phyloP scores from a whole-genome alignment of 2,329 filamentous ascomycete genomes.

The Microsporum ferrugineum region DNA sequence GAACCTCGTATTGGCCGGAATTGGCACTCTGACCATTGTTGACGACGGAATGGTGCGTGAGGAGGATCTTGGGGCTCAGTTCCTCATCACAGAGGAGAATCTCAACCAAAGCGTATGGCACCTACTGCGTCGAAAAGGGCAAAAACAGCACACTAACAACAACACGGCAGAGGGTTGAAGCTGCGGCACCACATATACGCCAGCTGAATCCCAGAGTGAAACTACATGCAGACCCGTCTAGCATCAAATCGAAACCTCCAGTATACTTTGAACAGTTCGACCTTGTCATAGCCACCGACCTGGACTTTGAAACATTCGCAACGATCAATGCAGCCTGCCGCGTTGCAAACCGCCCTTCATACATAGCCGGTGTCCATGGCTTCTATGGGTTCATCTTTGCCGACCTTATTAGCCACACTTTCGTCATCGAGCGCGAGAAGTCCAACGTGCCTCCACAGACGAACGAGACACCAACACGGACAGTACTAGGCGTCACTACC shows the following conservation, averaged over 20 bases:
- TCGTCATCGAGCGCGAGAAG: conserved; percentile 72
- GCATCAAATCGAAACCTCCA: conserved; percentile 55
- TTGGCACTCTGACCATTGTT: conserved; percentile 78
- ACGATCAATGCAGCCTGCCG: conserved; percentile 80
- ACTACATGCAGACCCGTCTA: conserved; percentile 57
- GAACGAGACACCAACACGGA: conserved; percentile 65
- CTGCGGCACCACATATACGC: conserved; percentile 63
- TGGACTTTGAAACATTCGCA: conserved; percentile 61
- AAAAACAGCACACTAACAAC: background rate
- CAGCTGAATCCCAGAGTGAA: conserved; percentile 82
- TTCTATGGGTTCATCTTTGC: conserved; percentile 93
- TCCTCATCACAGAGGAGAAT: conserved; percentile 64
- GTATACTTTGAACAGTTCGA: conserved; percentile 72
- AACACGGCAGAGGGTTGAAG: conserved; percentile 57
- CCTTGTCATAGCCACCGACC: conserved; percentile 79
- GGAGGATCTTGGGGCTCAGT: conserved; percentile 68
- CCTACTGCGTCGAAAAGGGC: background rate
- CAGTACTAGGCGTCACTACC: conserved; percentile 58
- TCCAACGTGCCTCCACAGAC: conserved; percentile 57
- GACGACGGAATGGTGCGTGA: conserved; percentile 66
- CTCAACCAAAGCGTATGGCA: conserved; percentile 58
- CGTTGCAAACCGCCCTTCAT: conserved; percentile 67
- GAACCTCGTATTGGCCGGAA: conserved; percentile 87
- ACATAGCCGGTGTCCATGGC: conserved; percentile 76
- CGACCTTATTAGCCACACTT: conserved; percentile 83